A percentile compares a stretch with the other conserved stretches of the same genome.
phyloP scores from a whole-genome alignment of 306 rosid genomes.

The Dalbergia oliveri region DNA sequence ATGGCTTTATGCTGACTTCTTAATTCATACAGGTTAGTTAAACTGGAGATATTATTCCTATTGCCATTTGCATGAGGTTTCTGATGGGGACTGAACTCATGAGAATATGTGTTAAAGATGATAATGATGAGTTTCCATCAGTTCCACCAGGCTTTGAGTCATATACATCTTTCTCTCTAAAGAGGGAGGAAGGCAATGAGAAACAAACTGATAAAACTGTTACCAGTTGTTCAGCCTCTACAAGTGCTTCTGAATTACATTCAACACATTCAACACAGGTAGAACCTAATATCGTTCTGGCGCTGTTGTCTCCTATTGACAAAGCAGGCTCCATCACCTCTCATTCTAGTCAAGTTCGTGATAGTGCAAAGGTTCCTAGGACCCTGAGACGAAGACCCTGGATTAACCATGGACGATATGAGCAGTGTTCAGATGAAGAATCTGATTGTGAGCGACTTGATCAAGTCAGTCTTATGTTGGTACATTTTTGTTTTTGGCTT shows the following conservation, averaged over 20 bases:
- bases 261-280: slow-evolving; percentile 64
- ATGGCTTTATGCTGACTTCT: slow-evolving; percentile 37
- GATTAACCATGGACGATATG: slow-evolving; percentile 68
- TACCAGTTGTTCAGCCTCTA: slow-evolving; percentile 57
- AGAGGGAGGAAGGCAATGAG: slow-evolving; percentile 62
- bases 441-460: slow-evolving; percentile 70
- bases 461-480: slow-evolving; percentile 63
- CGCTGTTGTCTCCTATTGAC: no score
- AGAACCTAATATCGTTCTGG: slow-evolving; percentile 47
- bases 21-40: slow-evolving; percentile 46
- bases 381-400: slow-evolving; percentile 74
- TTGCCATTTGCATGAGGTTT: slow-evolving; percentile 45
- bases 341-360: slow-evolving; percentile 40
- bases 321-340: no score
- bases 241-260: slow-evolving; percentile 61
- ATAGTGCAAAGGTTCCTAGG: slow-evolving; percentile 68
- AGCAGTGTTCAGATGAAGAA: slow-evolving; percentile 68
- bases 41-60: slow-evolving; percentile 29
- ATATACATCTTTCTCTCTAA: slow-evolving; percentile 70
- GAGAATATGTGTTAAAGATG: slow-evolving; percentile 84
- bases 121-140: slow-evolving; percentile 90
- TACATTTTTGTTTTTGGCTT: slow-evolving; percentile 39
- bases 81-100: slow-evolving; percentile 93
- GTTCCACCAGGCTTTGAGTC: slow-evolving; percentile 99
- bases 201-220: slow-evolving; percentile 56